Conservation (phyloP, 768 basidiomycete genomes). For the Pulveroboletus sp. region DNA sequence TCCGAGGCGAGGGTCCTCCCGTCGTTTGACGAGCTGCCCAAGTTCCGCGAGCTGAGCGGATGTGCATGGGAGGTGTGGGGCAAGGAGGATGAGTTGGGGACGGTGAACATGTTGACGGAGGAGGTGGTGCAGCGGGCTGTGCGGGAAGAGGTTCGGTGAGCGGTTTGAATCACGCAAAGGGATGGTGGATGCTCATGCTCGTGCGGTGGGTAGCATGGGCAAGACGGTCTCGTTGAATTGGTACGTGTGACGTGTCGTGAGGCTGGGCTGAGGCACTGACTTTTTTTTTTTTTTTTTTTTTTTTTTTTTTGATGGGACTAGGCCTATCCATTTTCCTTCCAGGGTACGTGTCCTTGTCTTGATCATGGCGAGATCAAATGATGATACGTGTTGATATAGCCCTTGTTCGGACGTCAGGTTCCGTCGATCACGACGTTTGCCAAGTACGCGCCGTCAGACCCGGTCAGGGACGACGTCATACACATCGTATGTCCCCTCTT, state of each 20-base stretch:
- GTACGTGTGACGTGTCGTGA: conserved; percentile 38
- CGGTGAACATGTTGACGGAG: conserved; percentile 62
- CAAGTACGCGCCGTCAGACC: conserved; percentile 14
- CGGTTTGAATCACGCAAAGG: conserved; percentile 10
- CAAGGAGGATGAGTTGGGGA: conserved; percentile 63
- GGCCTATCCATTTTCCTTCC: conserved; percentile 67
- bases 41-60: conserved; percentile 42
- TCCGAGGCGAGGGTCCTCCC: conserved; percentile 29
- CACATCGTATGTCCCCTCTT: conserved; percentile 43
- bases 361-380: background rate
- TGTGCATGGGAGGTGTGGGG: conserved; percentile 75
- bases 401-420: conserved; percentile 51
- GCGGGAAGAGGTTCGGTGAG: conserved; percentile 55
- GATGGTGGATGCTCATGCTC: background rate
- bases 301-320: conserved; percentile 16
- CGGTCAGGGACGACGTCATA: conserved; percentile 45
- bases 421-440: conserved; percentile 48
- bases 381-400: conserved; percentile 33
- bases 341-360: conserved; percentile 41
- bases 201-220: conserved; percentile 40
- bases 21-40: conserved; percentile 48
- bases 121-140: conserved; percentile 56
- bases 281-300: too few species aligned
- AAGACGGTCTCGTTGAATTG: conserved; percentile 60
- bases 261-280: too few species aligned